Conservation (phyloP, 225 moss, liverwort and hornwort genomes). For the Straminergon stramineum region DNA sequence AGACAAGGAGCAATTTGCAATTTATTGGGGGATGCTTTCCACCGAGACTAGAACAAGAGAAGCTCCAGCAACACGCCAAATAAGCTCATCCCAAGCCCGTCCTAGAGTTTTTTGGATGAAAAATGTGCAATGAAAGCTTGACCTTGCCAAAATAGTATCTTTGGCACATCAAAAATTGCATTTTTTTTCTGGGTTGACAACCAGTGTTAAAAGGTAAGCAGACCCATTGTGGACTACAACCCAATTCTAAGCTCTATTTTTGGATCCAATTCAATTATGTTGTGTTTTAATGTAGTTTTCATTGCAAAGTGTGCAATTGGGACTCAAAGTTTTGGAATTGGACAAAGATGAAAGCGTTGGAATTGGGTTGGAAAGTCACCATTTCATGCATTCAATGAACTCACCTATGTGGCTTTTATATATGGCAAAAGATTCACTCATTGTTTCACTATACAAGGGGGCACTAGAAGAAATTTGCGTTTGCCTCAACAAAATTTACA, state of each 20-base stretch:
- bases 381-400: not conserved
- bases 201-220: too few relatives aligned
- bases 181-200: not conserved
- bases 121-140: not conserved
- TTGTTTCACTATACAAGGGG: fast-evolving
- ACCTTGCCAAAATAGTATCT: not conserved
- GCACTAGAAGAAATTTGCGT: too few relatives aligned
- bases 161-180: not conserved
- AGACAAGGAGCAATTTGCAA: too few relatives aligned
- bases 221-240: fast-evolving
- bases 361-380: not conserved
- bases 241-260: fast-evolving
- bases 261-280: not conserved
- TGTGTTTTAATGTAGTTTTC: not conserved
- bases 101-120: not conserved
- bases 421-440: not conserved
- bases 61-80: not conserved
- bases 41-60: not conserved
- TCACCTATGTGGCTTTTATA: not conserved
- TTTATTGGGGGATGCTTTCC: too few relatives aligned
- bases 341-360: not conserved
- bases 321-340: not conserved
- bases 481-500: too few relatives aligned
- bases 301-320: not conserved
- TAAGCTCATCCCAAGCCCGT: not conserved